A percentile compares a stretch with the other conserved stretches of the same genome.
phyloP scores from a whole-genome alignment of 345 rosid species.

The Trapa incisa region DNA sequence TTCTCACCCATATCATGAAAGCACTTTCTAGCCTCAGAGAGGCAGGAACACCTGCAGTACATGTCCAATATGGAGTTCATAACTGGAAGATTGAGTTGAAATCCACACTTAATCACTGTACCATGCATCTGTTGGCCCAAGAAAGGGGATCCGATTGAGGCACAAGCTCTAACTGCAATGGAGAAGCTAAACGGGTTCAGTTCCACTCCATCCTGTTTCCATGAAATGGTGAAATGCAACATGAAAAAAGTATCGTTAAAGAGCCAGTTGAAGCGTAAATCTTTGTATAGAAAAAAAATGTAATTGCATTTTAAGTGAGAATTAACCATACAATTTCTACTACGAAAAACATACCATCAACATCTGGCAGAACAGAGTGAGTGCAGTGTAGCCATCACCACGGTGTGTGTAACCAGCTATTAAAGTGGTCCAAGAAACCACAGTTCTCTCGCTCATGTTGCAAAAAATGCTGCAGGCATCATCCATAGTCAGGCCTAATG shows the following conservation, averaged over 20 bases:
- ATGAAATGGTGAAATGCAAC: background rate
- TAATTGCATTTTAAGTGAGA: background rate
- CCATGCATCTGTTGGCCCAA: constrained; percentile 64
- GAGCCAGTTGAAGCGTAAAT: background rate
- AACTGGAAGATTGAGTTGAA: constrained; percentile 59
- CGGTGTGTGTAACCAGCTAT: constrained; percentile 72
- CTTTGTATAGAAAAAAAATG: background rate
- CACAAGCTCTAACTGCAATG: constrained; percentile 74
- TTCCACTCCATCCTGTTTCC: constrained; percentile 46
- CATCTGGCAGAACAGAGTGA: constrained; percentile 57
- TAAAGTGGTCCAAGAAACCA: constrained; percentile 71
- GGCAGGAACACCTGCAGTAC: constrained; percentile 69
- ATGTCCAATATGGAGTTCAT: constrained; percentile 79
- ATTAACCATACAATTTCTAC: background rate
- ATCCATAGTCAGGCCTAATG: constrained; percentile 44
- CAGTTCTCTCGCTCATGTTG: constrained; percentile 39
- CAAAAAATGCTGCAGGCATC: constrained; percentile 48
- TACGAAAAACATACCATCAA: constrained; percentile 28
- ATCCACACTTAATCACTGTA: constrained; percentile 40
- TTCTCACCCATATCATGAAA: constrained; percentile 62
- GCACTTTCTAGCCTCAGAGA: constrained; percentile 43
- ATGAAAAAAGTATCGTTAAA: background rate
- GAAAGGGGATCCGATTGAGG: constrained; percentile 40
- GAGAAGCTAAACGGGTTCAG: constrained; percentile 58
- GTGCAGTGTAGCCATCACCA: constrained; percentile 52